A percentile compares a stretch with the other conserved stretches of the same genome.
Conservation (phyloP, 2,329 filamentous ascomycete genomes). For the Gyromitra esculenta region DNA sequence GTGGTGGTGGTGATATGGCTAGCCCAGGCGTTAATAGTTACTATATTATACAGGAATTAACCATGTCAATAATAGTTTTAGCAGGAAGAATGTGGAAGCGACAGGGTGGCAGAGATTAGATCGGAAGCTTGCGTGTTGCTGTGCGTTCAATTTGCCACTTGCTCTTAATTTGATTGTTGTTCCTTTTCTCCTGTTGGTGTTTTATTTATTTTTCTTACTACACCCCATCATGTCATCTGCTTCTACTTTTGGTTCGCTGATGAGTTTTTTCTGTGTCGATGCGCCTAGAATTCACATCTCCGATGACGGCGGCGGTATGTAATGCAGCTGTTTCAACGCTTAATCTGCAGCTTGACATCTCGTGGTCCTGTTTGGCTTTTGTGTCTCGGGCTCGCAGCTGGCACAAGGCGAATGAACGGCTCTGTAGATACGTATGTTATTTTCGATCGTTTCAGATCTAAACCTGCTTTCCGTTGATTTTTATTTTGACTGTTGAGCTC, state of each 20-base stretch:
- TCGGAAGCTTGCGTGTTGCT: conserved; percentile 39
- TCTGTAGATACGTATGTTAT: conserved; percentile 29
- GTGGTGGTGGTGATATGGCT: conserved; percentile 5
- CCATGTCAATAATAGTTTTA: conserved; percentile 34
- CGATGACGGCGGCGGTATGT: conserved; percentile 24
- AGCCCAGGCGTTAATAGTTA: conserved; percentile 22
- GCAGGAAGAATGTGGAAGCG: conserved; percentile 31
- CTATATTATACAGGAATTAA: conserved; percentile 42
- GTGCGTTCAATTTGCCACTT: conserved; percentile 45
- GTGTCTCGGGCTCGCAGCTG: conserved; percentile 33
- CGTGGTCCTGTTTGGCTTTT: conserved; percentile 32
- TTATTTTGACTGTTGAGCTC: conserved; percentile 17
- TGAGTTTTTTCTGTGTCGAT: conserved; percentile 24
- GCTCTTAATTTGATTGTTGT: conserved; percentile 17
- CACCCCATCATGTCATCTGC: conserved; percentile 27
- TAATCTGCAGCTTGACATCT: conserved; percentile 46
- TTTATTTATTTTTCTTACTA: conserved; percentile 1
- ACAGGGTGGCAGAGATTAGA: conserved; percentile 41
- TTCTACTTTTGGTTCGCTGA: conserved; percentile 42
- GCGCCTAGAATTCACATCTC: conserved; percentile 27
- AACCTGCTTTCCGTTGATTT: conserved; percentile 24
- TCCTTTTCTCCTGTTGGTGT: conserved; percentile 30
- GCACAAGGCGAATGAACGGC: conserved; percentile 43
- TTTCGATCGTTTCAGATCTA: conserved; percentile 37
- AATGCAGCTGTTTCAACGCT: conserved; percentile 41